These are phyloP conservation scores for Tuber melanosporum DNA, from an alignment of 495 filamentous ascomycete species.

Conservation along the genomic window DNA sequence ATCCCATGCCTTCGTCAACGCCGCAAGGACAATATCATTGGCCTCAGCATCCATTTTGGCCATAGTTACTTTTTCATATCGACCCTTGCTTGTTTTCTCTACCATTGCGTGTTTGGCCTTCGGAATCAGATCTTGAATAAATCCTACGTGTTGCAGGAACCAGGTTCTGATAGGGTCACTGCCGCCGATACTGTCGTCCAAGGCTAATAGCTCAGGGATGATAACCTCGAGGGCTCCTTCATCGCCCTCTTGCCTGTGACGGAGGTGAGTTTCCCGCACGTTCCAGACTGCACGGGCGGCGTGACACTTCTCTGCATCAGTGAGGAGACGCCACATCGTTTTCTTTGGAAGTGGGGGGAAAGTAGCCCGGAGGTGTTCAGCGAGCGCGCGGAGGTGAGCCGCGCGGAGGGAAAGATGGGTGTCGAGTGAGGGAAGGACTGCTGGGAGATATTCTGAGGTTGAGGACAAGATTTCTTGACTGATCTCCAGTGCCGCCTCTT, in stretches of 20 bases:
- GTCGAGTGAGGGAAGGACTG: constrained; percentile 65
- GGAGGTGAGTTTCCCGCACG: constrained; percentile 41
- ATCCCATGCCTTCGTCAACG: constrained; percentile 63
- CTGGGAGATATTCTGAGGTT: constrained; percentile 62
- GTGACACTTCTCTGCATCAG: constrained; percentile 80
- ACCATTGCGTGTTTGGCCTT: constrained; percentile 24
- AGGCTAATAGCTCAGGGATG: constrained; percentile 18
- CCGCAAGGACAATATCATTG: constrained; percentile 65
- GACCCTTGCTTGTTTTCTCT: constrained; percentile 29
- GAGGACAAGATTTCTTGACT: constrained; percentile 78
- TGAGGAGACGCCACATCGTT: constrained; percentile 74
- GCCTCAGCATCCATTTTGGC: constrained; percentile 52
- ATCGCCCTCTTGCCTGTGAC: constrained; percentile 29
- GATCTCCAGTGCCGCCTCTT: constrained; percentile 67
- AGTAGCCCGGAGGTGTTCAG: constrained; percentile 56
- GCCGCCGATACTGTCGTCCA: constrained; percentile 25
- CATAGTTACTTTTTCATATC: constrained; percentile 28
- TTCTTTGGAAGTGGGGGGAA: constrained; percentile 52
- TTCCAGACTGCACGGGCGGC: constrained; percentile 80
- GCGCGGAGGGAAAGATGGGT: constrained; percentile 67
- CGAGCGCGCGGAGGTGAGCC: constrained; percentile 64
- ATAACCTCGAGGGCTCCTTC: constrained; percentile 35
- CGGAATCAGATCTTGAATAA: constrained; percentile 30
- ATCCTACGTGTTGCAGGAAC: constrained; percentile 32
- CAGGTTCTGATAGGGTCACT: constrained; percentile 36